Percentiles rank a stretch among this genome's conserved stretches.
These are phyloP conservation scores for Teratosphaeria gauchensis DNA, from an alignment of 2,329 filamentous ascomycete species.

Conservation along the genomic window DNA sequence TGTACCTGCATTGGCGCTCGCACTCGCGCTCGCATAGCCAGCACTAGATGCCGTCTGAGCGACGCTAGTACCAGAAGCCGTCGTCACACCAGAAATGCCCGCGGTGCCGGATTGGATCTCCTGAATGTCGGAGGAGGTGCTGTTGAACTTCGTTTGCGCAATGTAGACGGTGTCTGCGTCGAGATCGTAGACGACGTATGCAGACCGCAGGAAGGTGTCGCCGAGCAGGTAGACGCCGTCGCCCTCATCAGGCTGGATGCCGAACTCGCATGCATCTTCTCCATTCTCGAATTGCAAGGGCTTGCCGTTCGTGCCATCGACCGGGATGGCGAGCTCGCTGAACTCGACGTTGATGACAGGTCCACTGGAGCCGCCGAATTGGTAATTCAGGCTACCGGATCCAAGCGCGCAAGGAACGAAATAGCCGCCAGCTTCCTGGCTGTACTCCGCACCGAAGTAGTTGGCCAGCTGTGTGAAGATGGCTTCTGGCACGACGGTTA, in stretches of 20 bases:
- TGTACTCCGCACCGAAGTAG: not conserved
- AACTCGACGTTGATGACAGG: not conserved
- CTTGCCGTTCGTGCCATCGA: slow-evolving; percentile 1
- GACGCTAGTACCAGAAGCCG: not conserved
- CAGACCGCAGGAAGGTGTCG: slow-evolving; percentile 7
- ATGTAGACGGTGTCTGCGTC: slow-evolving; percentile 1
- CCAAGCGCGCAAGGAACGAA: not conserved
- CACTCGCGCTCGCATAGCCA: not conserved
- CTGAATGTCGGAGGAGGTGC: slow-evolving; percentile 40
- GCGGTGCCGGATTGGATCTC: slow-evolving; percentile 36
- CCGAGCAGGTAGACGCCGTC: slow-evolving; percentile 3
- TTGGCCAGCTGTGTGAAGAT: not conserved
- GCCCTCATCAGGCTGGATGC: slow-evolving; percentile 1
- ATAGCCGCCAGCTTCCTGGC: not conserved
- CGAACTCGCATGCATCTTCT: slow-evolving; percentile 2
- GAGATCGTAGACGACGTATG: slow-evolving; percentile 9
- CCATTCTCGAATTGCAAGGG: not conserved
- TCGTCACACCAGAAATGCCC: not conserved
- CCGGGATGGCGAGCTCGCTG: slow-evolving; percentile 2
- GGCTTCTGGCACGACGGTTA: not conserved
- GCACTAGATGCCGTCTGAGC: not conserved
- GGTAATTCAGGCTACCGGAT: not conserved
- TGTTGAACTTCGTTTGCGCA: slow-evolving; percentile 52
- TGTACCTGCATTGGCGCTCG: not conserved
- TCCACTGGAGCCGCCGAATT: not conserved